These are phyloP conservation scores for Laguncularia racemosa DNA, from an alignment of 345 rosid genomes.

Conservation along the genomic window DNA sequence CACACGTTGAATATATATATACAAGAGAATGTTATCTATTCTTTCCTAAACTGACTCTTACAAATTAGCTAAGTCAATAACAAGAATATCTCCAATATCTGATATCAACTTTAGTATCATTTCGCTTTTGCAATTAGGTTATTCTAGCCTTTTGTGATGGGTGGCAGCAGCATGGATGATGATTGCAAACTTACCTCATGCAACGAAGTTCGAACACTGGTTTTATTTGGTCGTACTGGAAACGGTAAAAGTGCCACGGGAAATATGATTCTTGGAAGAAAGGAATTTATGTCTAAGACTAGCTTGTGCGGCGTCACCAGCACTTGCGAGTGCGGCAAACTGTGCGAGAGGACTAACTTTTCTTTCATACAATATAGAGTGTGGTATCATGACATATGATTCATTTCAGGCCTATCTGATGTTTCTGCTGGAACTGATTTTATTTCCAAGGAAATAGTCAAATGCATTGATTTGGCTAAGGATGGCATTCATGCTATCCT, in stretches of 20 bases:
- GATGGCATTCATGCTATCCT: conserved; percentile 82
- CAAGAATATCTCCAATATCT: too few relatives aligned
- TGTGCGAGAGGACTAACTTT: conserved; percentile 22
- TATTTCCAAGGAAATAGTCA: conserved; percentile 76
- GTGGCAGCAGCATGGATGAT: too few relatives aligned
- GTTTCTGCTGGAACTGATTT: conserved; percentile 50
- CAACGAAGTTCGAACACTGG: too few relatives aligned
- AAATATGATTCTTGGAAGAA: conserved; percentile 68
- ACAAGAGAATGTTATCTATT: too few relatives aligned
- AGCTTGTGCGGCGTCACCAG: conserved; percentile 64
- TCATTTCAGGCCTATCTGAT: conserved; percentile 66
- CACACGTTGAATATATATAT: too few relatives aligned
- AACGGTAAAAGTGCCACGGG: conserved; percentile 96
- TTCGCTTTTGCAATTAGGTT: too few relatives aligned
- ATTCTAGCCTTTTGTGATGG: too few relatives aligned
- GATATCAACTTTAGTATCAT: too few relatives aligned
- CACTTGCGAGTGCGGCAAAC: conserved; percentile 58
- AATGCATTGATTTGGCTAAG: conserved; percentile 72
- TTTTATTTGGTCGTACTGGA: conserved; percentile 89
- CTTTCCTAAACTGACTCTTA: too few relatives aligned
- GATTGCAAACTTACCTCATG: too few relatives aligned
- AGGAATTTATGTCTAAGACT: conserved; percentile 60
- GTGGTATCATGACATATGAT: not conserved
- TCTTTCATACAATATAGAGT: not conserved
- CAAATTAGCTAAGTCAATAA: too few relatives aligned